Conservation (phyloP, 352 stramenopile species). For the Phytophthora palmivora region DNA sequence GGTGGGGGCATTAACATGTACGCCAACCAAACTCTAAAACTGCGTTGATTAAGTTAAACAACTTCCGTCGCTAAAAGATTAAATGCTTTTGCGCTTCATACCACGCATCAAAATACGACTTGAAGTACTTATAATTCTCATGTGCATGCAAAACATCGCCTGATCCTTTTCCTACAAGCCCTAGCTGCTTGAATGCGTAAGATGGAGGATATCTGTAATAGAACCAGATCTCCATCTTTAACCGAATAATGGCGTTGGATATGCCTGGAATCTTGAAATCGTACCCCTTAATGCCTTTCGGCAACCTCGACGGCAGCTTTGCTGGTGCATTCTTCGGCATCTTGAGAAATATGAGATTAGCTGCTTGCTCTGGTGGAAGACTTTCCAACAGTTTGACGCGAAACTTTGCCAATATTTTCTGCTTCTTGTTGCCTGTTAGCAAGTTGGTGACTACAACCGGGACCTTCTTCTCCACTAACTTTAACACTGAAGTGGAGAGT, state of each 20-base stretch:
- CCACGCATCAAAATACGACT: constrained; percentile 17
- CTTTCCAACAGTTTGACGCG: constrained; percentile 11
- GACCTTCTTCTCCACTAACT: constrained; percentile 11
- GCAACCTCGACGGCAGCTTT: constrained; percentile 5
- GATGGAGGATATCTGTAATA: constrained; percentile 13
- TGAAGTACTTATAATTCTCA: constrained; percentile 22
- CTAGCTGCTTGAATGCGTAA: constrained; percentile 12
- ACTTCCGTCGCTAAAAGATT: background rate
- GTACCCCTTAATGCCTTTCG: constrained; percentile 1
- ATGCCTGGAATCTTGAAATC: constrained; percentile 19
- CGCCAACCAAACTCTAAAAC: background rate
- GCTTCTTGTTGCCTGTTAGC: constrained; percentile 4
- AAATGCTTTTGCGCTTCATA: constrained; percentile 4
- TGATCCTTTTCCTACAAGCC: constrained; percentile 11
- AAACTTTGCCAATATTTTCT: constrained; percentile 10
- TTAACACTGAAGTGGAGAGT: background rate
- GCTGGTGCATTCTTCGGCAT: constrained; percentile 10
- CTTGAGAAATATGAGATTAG: constrained; percentile 16
- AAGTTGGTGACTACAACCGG: background rate
- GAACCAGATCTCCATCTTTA: constrained; percentile 23
- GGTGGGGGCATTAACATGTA: no score
- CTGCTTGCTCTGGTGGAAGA: constrained; percentile 5
- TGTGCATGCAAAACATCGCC: background rate
- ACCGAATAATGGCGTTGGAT: background rate
- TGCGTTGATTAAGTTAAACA: constrained; percentile 2